phyloP scores from a whole-genome alignment of 495 filamentous ascomycete species.

The Bacidia gigantensis region DNA sequence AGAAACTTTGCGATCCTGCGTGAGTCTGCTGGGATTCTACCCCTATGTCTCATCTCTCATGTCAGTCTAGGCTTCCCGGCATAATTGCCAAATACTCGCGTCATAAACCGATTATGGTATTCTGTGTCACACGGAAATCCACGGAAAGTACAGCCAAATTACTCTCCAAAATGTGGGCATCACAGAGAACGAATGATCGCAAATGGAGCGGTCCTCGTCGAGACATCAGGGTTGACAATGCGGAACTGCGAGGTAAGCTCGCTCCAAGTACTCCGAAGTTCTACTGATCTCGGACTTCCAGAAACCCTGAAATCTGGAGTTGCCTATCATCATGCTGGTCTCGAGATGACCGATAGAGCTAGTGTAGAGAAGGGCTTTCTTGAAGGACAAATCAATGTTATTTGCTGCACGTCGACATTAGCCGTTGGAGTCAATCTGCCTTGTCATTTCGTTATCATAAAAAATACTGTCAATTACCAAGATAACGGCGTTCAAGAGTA shows the following conservation, averaged over 20 bases:
- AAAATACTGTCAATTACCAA: constrained; percentile 67
- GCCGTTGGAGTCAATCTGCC: constrained; percentile 91
- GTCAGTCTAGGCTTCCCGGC: constrained; percentile 41
- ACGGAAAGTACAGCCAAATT: constrained; percentile 60
- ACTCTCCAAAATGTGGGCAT: constrained; percentile 54
- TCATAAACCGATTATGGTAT: constrained; percentile 81
- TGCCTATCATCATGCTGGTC: constrained; percentile 86
- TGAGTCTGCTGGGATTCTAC: too few relatives aligned
- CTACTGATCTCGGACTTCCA: constrained; percentile 17
- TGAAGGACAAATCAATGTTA: constrained; percentile 65
- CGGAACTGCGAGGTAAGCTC: constrained; percentile 44
- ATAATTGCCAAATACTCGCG: constrained; percentile 66
- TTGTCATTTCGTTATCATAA: constrained; percentile 84
- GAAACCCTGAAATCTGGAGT: constrained; percentile 56
- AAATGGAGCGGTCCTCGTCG: constrained; percentile 55
- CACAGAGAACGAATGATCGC: constrained; percentile 38
- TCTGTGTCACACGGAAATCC: constrained; percentile 77
- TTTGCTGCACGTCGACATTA: constrained; percentile 91
- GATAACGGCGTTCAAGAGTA: constrained; percentile 59
- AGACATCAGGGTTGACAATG: constrained; percentile 41
- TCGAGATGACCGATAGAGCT: constrained; percentile 56
- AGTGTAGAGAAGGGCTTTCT: constrained; percentile 61
- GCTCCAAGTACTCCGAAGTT: not conserved
- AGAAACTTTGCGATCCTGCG: constrained; percentile 63
- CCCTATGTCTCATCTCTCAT: not conserved